Evolutionary conservation across 352 stramenopile species (phyloP).

Genomic region (Phytophthora pisi): DNA sequence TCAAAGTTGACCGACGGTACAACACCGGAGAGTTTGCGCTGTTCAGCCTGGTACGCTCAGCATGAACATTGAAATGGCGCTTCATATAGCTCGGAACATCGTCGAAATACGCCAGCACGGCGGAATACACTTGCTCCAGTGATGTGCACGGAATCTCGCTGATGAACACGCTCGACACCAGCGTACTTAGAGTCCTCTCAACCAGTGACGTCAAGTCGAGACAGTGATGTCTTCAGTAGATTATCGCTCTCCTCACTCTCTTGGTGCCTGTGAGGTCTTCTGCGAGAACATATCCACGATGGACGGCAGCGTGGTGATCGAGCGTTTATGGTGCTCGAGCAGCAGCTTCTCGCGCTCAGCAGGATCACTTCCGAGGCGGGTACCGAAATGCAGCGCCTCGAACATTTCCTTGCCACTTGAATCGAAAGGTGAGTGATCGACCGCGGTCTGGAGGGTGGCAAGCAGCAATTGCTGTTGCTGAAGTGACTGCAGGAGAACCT

Average conservation of each 20-base stretch:
- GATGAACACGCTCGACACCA: slow-evolving; percentile 29
- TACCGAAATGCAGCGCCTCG: slow-evolving; percentile 26
- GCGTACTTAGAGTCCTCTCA: slow-evolving; percentile 9
- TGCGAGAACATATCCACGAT: slow-evolving; percentile 15
- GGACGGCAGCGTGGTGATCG: slow-evolving; percentile 9
- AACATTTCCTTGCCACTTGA: slow-evolving; percentile 21
- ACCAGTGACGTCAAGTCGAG: slow-evolving; percentile 16
- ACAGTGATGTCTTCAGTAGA: background rate
- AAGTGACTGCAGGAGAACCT: slow-evolving; percentile 16
- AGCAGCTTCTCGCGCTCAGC: slow-evolving; percentile 12
- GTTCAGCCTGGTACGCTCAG: slow-evolving; percentile 16
- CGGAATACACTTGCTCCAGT: slow-evolving; percentile 22
- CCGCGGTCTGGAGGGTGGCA: slow-evolving; percentile 25
- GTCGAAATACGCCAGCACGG: slow-evolving; percentile 16
- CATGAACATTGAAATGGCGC: slow-evolving; percentile 22
- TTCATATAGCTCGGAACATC: slow-evolving; percentile 17
- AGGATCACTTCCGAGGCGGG: slow-evolving; percentile 4
- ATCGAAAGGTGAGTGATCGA: slow-evolving; percentile 20
- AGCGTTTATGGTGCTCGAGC: slow-evolving; percentile 17
- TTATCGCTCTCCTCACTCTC: background rate
- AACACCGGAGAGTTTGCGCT: slow-evolving; percentile 5
- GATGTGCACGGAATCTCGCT: slow-evolving; percentile 27
- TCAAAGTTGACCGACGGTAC: slow-evolving; percentile 16
- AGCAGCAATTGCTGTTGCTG: slow-evolving; percentile 29
- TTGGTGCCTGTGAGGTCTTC: slow-evolving; percentile 6